These are phyloP conservation scores for Chaetomium tenue DNA, from an alignment of 495 filamentous ascomycete species.

Conservation along the genomic window DNA sequence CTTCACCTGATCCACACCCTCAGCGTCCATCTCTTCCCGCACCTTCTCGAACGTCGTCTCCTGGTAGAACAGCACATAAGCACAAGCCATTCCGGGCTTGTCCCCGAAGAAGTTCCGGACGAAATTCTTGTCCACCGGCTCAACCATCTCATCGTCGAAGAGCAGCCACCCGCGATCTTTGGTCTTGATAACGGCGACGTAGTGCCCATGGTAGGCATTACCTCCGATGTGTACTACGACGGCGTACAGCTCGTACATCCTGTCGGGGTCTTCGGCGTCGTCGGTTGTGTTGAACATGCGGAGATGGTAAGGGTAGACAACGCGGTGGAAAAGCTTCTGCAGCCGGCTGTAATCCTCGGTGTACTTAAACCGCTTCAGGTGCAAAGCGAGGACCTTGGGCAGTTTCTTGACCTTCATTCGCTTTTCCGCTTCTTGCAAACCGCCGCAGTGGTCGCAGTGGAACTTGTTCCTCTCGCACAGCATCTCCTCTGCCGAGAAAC, in stretches of 20 bases:
- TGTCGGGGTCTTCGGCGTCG: conserved; percentile 91
- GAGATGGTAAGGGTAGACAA: conserved; percentile 94
- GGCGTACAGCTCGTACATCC: conserved; percentile 93
- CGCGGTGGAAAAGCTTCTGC: conserved; percentile 95
- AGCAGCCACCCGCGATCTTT: conserved; percentile 92
- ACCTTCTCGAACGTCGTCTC: conserved; percentile 92
- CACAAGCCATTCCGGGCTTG: conserved; percentile 83
- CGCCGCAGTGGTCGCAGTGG: conserved; percentile 95
- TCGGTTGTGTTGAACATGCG: conserved; percentile 98
- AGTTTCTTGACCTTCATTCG: conserved; percentile 98
- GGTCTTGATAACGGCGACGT: conserved; percentile 96
- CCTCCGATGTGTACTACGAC: conserved; percentile 98
- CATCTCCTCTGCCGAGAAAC: conserved; percentile 98
- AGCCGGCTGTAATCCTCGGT: conserved; percentile 89
- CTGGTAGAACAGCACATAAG: conserved; percentile 97
- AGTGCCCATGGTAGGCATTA: conserved; percentile 97
- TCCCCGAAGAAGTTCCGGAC: conserved; percentile 98
- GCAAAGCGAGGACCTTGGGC: conserved; percentile 85
- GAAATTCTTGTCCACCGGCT: conserved; percentile 93
- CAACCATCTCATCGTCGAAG: conserved; percentile 98
- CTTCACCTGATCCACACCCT: conserved; percentile 65
- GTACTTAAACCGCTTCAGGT: conserved; percentile 96
- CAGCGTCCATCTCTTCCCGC: conserved; percentile 74
- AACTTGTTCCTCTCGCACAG: conserved; percentile 98
- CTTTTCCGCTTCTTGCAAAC: conserved; percentile 96